These are phyloP conservation scores for Pyrenopolyporus hunteri DNA, from an alignment of 495 filamentous ascomycete genomes.

Conservation along the genomic window DNA sequence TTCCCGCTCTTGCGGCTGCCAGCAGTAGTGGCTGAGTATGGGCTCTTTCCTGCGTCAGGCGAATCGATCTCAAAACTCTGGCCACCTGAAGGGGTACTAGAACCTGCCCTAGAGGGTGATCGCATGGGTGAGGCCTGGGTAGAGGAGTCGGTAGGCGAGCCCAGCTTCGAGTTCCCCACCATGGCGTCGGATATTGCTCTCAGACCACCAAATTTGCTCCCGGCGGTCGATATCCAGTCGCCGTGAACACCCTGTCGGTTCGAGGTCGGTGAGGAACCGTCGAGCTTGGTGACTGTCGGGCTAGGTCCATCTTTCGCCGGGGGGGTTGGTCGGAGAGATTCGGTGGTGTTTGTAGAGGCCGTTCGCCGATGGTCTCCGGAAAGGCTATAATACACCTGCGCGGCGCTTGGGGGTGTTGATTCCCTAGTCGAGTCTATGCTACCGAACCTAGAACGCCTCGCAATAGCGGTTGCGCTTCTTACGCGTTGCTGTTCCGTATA, in stretches of 20 bases:
- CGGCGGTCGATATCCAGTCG: slow-evolving; percentile 59
- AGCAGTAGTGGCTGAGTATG: slow-evolving; percentile 54
- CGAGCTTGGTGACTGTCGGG: slow-evolving; percentile 72
- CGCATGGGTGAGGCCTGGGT: slow-evolving; percentile 69
- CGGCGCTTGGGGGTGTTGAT: slow-evolving; percentile 45
- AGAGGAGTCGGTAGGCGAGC: slow-evolving; percentile 61
- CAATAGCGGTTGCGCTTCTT: slow-evolving; percentile 63
- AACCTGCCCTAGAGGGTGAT: slow-evolving; percentile 76
- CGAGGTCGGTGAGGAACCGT: slow-evolving; percentile 57
- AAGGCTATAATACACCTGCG: slow-evolving; percentile 68
- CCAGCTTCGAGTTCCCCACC: slow-evolving; percentile 60
- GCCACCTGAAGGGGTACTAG: slow-evolving; percentile 83
- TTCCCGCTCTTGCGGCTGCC: slow-evolving; percentile 60
- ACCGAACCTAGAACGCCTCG: slow-evolving; percentile 77
- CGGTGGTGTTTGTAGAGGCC: slow-evolving; percentile 56
- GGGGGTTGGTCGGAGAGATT: slow-evolving; percentile 54
- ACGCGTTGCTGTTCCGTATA: slow-evolving; percentile 74
- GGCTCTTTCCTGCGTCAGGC: slow-evolving; percentile 65
- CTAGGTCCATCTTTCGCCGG: slow-evolving; percentile 55
- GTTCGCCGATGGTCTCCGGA: slow-evolving; percentile 54
- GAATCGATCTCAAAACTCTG: slow-evolving; percentile 81
- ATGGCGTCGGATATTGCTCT: slow-evolving; percentile 83
- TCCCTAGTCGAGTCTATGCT: slow-evolving; percentile 68
- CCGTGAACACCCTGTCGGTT: slow-evolving; percentile 55
- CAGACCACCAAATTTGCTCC: slow-evolving; percentile 65